Base-by-base conservation (phyloP, 768 basidiomycete genomes). In the Tephrocybe rancida region DNA sequence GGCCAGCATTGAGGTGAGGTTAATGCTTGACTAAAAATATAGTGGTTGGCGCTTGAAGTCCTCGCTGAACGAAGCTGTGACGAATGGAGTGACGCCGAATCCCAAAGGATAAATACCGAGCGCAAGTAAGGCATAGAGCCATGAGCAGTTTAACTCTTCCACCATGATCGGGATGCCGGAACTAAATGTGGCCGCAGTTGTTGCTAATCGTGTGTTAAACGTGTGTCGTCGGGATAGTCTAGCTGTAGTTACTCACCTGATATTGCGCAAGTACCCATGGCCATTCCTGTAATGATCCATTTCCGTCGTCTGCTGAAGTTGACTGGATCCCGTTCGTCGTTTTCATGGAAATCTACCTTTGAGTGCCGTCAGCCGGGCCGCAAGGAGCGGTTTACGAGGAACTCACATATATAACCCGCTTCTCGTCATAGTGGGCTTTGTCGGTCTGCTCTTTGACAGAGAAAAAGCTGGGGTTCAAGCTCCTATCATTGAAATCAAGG, bases 61-160 rank as follows among this genome's bases (percentile, higher is more conserved):
- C 61, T 90, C 87, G 62, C 85, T 87, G 57, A 88, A 79, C 0
- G 87, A 79, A 13, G 87, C 83, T 0, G 86, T 81, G 14, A 88
- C 68, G 2, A 89, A 80, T 0, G 88, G 87, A 13, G 83, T 67
- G 22, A 87, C 34, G 13, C 75, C 84, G 57, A 87, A 88, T 2
- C 85, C 86, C 10, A 89, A 62, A 0, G 80, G 70, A 64, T 76
- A 89, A 25, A 83, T 68, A 51, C 76, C 74, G 19, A 83, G 64
- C 9, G 79, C 82, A 30, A 81, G 62, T 2, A 75, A 75, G 1
- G 79, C 79, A 48, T 75, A 68, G 25, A 80, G 73, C 4, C 64
- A 51, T 7, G 79, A 74, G 55, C 78, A 80, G 38, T 73, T 65
- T 1, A 78, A 71, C 62, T 72, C 83, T 26, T 59, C 68, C 14